Evolutionary conservation across 2,329 filamentous ascomycete species (phyloP).

Genomic region (Apiospora arundinis): DNA sequence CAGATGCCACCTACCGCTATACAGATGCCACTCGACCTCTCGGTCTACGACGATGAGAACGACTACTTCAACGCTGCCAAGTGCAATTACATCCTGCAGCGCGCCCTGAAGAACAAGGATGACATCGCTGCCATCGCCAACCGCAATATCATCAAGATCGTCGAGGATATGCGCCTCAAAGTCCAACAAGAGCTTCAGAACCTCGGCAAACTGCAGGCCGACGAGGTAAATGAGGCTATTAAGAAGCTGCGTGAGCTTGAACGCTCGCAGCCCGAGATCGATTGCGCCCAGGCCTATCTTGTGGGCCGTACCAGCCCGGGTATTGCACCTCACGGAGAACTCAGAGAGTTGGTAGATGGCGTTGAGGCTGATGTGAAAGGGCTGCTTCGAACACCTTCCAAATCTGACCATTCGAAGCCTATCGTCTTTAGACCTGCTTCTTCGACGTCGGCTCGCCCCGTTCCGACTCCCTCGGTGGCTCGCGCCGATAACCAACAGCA

Average conservation of each 20-base stretch:
- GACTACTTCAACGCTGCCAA: background rate
- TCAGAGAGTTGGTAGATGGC: background rate
- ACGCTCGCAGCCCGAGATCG: background rate
- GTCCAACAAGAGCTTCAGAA: background rate
- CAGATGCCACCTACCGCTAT: background rate
- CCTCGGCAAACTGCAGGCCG: background rate
- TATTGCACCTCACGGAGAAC: background rate
- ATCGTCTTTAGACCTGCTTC: background rate
- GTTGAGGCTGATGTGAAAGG: background rate
- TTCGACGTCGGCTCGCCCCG: background rate
- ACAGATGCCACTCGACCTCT: background rate
- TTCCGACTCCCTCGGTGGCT: background rate
- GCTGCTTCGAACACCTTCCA: background rate
- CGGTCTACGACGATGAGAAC: background rate
- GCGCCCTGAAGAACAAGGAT: background rate
- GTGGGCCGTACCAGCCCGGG: background rate
- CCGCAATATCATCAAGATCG: background rate
- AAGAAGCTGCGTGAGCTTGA: background rate
- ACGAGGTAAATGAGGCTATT: background rate
- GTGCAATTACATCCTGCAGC: background rate
- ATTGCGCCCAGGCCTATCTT: background rate
- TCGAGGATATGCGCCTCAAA: background rate
- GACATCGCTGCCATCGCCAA: background rate
- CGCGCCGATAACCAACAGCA: background rate
- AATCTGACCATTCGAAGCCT: background rate